These are phyloP conservation scores for Dictyostelium firmibasis DNA, from an alignment of 78 protist species.

Conservation along the genomic window DNA sequence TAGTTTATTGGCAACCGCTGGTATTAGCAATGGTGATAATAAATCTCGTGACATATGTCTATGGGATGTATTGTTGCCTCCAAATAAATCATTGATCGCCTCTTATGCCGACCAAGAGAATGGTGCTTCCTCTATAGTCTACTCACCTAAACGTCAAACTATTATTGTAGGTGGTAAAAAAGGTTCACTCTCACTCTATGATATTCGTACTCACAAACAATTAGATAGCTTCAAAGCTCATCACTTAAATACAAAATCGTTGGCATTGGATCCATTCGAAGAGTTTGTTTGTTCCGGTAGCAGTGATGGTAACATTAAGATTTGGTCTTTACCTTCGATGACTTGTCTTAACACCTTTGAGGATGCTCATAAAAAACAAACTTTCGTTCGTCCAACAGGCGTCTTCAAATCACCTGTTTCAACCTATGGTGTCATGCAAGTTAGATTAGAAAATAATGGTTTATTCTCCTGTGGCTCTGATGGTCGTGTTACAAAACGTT, in stretches of 20 bases:
- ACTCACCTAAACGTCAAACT: slow-evolving; percentile 65
- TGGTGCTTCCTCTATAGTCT: slow-evolving; percentile 68
- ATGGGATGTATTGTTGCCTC: slow-evolving; percentile 75
- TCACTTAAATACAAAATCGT: slow-evolving; percentile 45
- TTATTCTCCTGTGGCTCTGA: slow-evolving; percentile 79
- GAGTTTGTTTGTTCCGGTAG: slow-evolving; percentile 54
- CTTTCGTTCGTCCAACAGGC: slow-evolving; percentile 75
- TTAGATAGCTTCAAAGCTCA: slow-evolving; percentile 67
- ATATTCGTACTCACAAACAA: slow-evolving; percentile 57
- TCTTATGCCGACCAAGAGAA: slow-evolving; percentile 64
- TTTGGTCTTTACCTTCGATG: slow-evolving; percentile 77
- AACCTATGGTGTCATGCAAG: slow-evolving; percentile 84
- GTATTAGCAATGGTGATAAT: slow-evolving; percentile 17
- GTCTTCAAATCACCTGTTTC: slow-evolving; percentile 64
- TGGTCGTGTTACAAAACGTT: slow-evolving; percentile 49
- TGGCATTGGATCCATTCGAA: slow-evolving; percentile 63
- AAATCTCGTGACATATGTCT: slow-evolving; percentile 58
- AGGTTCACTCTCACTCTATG: slow-evolving; percentile 56
- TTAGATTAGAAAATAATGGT: slow-evolving; percentile 29
- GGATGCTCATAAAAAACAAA: slow-evolving; percentile 74
- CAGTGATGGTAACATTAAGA: slow-evolving; percentile 74
- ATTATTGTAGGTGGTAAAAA: slow-evolving; percentile 76
- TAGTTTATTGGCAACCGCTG: slow-evolving; percentile 70
- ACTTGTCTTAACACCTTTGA: slow-evolving; percentile 48
- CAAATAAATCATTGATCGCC: slow-evolving; percentile 52